Conservation (phyloP, 2,329 filamentous ascomycete genomes). For the Calonectria crousiana region DNA sequence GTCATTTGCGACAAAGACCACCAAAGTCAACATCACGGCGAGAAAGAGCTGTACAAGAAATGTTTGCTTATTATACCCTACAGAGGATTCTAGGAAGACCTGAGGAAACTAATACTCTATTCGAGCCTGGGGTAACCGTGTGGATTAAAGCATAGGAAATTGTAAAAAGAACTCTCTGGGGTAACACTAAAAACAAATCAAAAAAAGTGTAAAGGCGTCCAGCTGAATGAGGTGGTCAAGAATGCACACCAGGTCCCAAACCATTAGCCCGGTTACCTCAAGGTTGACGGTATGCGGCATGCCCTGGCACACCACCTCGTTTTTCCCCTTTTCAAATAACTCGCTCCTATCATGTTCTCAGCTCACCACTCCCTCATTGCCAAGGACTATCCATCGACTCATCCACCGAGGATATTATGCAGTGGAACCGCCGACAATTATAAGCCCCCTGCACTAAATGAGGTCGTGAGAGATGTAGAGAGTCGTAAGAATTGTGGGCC, state of each 20-base stretch:
- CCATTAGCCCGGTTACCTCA: slow-evolving; percentile 6
- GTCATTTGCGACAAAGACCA: not conserved
- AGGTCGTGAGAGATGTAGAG: slow-evolving; percentile 47
- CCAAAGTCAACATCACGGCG: not conserved
- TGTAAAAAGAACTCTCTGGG: slow-evolving; percentile 48
- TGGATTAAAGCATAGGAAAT: slow-evolving; percentile 56
- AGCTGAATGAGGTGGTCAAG: slow-evolving; percentile 28
- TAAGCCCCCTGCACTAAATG: slow-evolving; percentile 42
- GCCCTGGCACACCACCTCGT: slow-evolving; percentile 22
- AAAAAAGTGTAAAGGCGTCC: slow-evolving; percentile 45
- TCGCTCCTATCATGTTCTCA: slow-evolving; percentile 37
- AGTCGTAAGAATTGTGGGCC: slow-evolving; percentile 47
- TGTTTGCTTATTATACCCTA: slow-evolving; percentile 29
- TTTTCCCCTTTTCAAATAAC: slow-evolving; percentile 21
- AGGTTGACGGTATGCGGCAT: slow-evolving; percentile 7
- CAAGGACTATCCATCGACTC: slow-evolving; percentile 3
- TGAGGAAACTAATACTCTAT: slow-evolving; percentile 48
- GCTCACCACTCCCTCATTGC: slow-evolving; percentile 34
- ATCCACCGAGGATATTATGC: not conserved
- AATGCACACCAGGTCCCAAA: slow-evolving; percentile 16
- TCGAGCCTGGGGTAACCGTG: slow-evolving; percentile 49
- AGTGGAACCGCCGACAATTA: slow-evolving; percentile 35
- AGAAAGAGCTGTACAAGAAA: not conserved
- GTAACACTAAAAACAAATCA: slow-evolving; percentile 53
- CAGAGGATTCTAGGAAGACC: slow-evolving; percentile 35